Evolutionary conservation across 1,284 basidiomycete genomes (phyloP).

Genomic region (Malassezia yamatoensis): DNA sequence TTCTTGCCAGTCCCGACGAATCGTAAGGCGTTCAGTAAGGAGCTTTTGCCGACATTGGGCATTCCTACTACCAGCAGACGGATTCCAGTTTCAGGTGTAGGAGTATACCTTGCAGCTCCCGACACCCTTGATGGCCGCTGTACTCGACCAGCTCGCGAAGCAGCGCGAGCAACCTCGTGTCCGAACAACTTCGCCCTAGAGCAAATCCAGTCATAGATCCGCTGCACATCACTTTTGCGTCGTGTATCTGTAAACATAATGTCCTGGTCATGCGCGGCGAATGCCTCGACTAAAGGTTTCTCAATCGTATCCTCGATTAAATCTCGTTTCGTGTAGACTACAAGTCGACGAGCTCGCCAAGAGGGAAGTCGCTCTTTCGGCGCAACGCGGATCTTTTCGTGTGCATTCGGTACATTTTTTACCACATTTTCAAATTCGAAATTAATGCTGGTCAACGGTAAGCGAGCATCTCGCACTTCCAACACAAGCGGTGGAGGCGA

Average conservation of each 20-base stretch:
- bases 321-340: conserved; percentile 89
- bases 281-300: conserved; percentile 52
- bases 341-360: conserved; percentile 54
- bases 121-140: conserved; percentile 24
- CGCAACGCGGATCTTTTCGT: conserved; percentile 23
- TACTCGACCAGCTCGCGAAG: conserved; percentile 2
- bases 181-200: conserved; percentile 19
- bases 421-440: conserved; percentile 53
- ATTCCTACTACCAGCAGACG: conserved; percentile 57
- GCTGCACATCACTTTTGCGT: conserved; percentile 50
- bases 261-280: conserved; percentile 49
- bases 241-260: conserved; percentile 54
- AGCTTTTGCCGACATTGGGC: conserved; percentile 98
- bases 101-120: conserved; percentile 39
- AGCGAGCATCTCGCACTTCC: conserved; percentile 80
- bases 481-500: conserved; percentile 72
- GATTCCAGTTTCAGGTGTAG: conserved; percentile 43
- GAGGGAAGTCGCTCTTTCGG: conserved; percentile 5
- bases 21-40: conserved; percentile 79
- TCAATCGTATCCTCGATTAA: conserved; percentile 74
- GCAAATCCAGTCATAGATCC: conserved; percentile 50
- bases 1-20: conserved; percentile 72
- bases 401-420: conserved; percentile 31
- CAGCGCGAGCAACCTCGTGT: conserved; percentile 9
- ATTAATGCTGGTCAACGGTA: conserved; percentile 90